Conservation (phyloP, 2,329 filamentous ascomycete species). For the Onygena corvina region DNA sequence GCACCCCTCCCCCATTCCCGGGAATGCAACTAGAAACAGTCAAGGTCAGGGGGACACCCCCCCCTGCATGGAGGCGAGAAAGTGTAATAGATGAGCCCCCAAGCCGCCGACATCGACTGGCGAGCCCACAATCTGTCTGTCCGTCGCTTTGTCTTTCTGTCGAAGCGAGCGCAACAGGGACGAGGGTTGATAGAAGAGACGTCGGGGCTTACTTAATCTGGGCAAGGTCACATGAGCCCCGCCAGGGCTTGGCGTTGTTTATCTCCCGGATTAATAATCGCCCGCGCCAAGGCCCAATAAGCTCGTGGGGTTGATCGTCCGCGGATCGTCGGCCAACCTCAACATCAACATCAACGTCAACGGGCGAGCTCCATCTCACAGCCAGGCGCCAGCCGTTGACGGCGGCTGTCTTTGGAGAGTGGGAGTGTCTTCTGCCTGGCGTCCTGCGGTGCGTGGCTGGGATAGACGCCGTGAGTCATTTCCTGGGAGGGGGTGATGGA, state of each 20-base stretch:
- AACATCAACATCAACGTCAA: not conserved
- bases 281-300: slow-evolving; percentile 1
- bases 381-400: too few relatives aligned
- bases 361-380: not conserved
- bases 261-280: slow-evolving; percentile 3
- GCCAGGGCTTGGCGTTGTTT: not conserved
- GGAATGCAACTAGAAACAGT: not conserved
- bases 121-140: not conserved
- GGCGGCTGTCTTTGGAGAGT: too few relatives aligned
- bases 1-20: not conserved
- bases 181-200: not conserved
- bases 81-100: slow-evolving; percentile 5
- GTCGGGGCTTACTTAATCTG: not conserved
- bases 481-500: not conserved
- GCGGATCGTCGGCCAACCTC: not conserved
- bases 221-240: slow-evolving; percentile 1
- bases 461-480: not conserved
- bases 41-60: not conserved
- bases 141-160: not conserved
- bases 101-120: not conserved
- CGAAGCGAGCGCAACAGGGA: slow-evolving; percentile 5
- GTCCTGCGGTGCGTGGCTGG: too few relatives aligned
- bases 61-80: slow-evolving; percentile 2
- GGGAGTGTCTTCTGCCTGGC: too few relatives aligned
- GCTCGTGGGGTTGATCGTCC: slow-evolving; percentile 3